Conservation (phyloP, 495 filamentous ascomycete species). For the Penicillium angulare region DNA sequence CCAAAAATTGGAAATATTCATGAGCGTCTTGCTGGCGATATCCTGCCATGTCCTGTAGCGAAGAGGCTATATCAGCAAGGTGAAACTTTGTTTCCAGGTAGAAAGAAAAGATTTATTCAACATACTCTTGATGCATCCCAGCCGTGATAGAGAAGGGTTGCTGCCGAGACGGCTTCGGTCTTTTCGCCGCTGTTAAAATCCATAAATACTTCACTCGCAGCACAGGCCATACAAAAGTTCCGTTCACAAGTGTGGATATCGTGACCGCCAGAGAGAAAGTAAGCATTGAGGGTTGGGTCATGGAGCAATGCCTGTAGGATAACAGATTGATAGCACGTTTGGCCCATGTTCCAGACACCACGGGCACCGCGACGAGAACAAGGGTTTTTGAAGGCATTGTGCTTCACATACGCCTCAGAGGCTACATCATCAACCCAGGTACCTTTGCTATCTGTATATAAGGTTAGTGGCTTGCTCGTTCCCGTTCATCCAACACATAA, state of each 20-base stretch:
- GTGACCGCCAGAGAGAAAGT: conserved; percentile 84
- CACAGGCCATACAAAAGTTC: conserved; percentile 72
- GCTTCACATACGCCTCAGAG: conserved; percentile 43
- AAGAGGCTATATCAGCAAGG: conserved; percentile 42
- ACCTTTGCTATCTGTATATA: conserved; percentile 14
- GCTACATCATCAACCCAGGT: conserved; percentile 29
- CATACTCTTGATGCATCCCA: conserved; percentile 27
- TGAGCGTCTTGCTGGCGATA: conserved; percentile 93
- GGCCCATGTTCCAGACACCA: conserved; percentile 91
- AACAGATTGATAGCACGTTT: conserved; percentile 92
- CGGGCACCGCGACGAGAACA: conserved; percentile 58
- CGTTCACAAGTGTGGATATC: conserved; percentile 61
- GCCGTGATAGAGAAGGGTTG: conserved; percentile 62
- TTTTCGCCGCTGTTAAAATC: conserved; percentile 82
- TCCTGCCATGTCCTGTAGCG: conserved; percentile 71
- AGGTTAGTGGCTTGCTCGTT: too few relatives aligned
- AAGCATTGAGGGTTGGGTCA: conserved; percentile 81
- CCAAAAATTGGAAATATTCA: conserved; percentile 90
- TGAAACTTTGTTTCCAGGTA: not conserved
- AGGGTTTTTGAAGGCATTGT: conserved; percentile 43
- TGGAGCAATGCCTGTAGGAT: conserved; percentile 85
- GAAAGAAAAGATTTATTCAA: not conserved
- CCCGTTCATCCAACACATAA: too few relatives aligned
- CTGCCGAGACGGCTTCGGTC: conserved; percentile 78
- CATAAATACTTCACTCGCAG: conserved; percentile 86